Evolutionary conservation across 805 yeast species (phyloP), one percentile per base, ranked within the genome.

Genomic region (Ogataea nakhonphanomensis): DNA sequence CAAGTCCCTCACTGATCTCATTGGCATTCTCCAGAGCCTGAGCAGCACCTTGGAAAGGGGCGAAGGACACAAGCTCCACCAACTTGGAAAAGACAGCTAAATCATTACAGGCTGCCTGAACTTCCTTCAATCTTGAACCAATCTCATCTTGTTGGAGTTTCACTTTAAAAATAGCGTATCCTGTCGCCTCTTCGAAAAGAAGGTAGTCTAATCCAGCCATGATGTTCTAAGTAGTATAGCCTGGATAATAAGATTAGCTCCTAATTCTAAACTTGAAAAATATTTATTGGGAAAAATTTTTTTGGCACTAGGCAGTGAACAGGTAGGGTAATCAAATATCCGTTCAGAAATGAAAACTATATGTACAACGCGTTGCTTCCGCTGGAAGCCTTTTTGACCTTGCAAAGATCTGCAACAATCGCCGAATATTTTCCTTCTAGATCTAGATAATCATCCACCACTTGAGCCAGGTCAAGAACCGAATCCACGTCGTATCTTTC

Each of bases 11-110:
- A 51, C 96, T 86, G 55, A 93, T 84, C 63, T 93, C 98, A 63
- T 93, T 93, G 54, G 98, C 97, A 63, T 93, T 93, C 69, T 91
- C 98, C 59, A 93, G 78, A 46, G 99, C 99, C 69, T 93, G 98
- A 38, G 99, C 98, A 46, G 99, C 99, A 59, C 97, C 97, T 69
- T 93, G 90, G 78, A 93, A 93, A 36, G 99, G 99, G 45, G 96
- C 95, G 69, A 93, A 93, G 11, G 96, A 85, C 21, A 87, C 95
- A 42, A 93, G 77, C 67, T 90, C 95, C 54, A 93, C 81, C 73
- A 91, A 73, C 71, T 93, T 93, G 57, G 96, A 85, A 64, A 93
- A 90, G 62, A 80, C 76, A 48, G 81, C 82, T 51, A 93, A 77
- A 59, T 93, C 98, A 54, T 75, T 81, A 46, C 88, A 76, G 45